Percentiles rank a stretch among this genome's conserved stretches.
phyloP scores from a whole-genome alignment of 306 rosid species.

The Carpinus fangiana region DNA sequence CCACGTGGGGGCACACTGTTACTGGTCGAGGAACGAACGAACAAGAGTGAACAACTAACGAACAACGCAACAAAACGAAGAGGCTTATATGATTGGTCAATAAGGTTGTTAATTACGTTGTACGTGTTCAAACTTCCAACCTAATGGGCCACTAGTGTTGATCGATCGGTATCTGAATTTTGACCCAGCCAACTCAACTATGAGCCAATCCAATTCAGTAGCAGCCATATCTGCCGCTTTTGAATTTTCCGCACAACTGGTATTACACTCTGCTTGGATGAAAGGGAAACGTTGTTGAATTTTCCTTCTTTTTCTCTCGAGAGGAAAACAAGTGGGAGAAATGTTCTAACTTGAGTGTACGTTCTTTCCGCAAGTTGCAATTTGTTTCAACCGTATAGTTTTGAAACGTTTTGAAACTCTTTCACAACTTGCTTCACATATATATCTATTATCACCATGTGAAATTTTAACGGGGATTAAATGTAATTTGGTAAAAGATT shows the following conservation, averaged over 20 bases:
- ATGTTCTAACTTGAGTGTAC: too few relatives aligned
- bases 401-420: too few relatives aligned
- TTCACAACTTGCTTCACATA: too few relatives aligned
- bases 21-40: not conserved
- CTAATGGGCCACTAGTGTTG: not conserved
- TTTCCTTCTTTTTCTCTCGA: not conserved
- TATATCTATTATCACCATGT: too few relatives aligned
- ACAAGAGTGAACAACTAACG: not conserved
- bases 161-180: not conserved
- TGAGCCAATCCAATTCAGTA: not conserved
- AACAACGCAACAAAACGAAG: not conserved
- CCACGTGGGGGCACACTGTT: not conserved
- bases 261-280: not conserved
- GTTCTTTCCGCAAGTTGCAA: too few relatives aligned
- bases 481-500: too few relatives aligned
- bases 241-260: not conserved
- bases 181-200: not conserved
- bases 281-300: not conserved
- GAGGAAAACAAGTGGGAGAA: not conserved
- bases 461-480: too few relatives aligned
- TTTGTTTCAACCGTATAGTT: too few relatives aligned
- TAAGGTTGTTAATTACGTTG: not conserved
- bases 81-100: not conserved
- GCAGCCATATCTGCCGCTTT: not conserved
- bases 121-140: not conserved